Evolutionary conservation across 805 yeast species (phyloP).

Genomic region (Barnettozyma sucrosica): DNA sequence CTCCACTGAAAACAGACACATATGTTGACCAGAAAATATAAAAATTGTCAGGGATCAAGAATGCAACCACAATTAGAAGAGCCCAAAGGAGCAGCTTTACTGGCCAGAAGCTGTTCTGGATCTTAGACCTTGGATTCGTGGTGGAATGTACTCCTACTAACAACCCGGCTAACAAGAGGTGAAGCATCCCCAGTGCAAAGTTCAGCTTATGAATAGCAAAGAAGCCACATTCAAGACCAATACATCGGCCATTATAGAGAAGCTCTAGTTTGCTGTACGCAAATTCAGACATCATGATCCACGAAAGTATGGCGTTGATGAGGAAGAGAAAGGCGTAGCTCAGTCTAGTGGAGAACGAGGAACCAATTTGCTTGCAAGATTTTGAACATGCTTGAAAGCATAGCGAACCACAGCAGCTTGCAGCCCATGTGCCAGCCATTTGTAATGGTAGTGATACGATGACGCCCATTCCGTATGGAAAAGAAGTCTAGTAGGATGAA

Average conservation of each 20-base stretch:
- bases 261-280: slow-evolving; percentile 68
- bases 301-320: slow-evolving; percentile 75
- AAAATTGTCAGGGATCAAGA: slow-evolving; percentile 80
- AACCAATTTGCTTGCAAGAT: slow-evolving; percentile 47
- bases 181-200: slow-evolving; percentile 79
- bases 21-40: slow-evolving; percentile 89
- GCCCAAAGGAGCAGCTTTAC: slow-evolving; percentile 61
- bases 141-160: slow-evolving; percentile 75
- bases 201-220: slow-evolving; percentile 91
- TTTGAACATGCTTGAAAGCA: slow-evolving; percentile 60
- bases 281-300: slow-evolving; percentile 88
- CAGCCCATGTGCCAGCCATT: slow-evolving; percentile 52
- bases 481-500: not conserved
- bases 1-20: slow-evolving; percentile 78
- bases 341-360: slow-evolving; percentile 75
- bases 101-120: slow-evolving; percentile 94
- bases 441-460: slow-evolving; percentile 65
- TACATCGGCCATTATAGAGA: slow-evolving; percentile 66
- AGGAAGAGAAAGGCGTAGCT: slow-evolving; percentile 77
- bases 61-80: slow-evolving; percentile 51
- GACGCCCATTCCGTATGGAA: slow-evolving; percentile 18
- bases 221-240: slow-evolving; percentile 85
- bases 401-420: slow-evolving; percentile 81
- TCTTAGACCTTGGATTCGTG: slow-evolving; percentile 64
- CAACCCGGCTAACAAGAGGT: slow-evolving; percentile 60